Base-by-base conservation (phyloP, 257 asterid genomes). In the Solanum pinnatisectum region DNA sequence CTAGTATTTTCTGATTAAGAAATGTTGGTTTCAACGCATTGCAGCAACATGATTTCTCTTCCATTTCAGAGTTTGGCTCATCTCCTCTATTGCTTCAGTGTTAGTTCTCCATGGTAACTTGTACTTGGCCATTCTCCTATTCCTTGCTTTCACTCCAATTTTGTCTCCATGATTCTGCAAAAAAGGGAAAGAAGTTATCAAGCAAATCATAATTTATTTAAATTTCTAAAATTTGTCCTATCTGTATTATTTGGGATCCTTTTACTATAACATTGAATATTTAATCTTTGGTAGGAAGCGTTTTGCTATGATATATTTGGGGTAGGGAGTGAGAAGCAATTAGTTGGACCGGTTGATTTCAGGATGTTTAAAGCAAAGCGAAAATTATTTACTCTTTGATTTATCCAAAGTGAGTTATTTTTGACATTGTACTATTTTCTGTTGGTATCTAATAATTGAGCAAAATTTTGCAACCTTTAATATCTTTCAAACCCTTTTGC, bases 31-130 rank as follows among this genome's bases (percentile, higher is more conserved):
- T 81, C 85, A 81, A 49, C 70, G 52, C 67, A 36, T 60, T 78
- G 84, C 70, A 33, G 89, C 87, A 27, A 89, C 77, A 56, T 63
- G 88, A 74, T 89, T 84, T 88, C 84, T 89, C 77, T 85, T 90
- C 92, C 92, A 87, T 59, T 59, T 88, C 37, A 87, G 88, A 84
- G 88, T 85, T 30, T 87, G 88, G 88, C 52, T 52, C 33, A 2
- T n/a, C 83, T 87, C 49, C 37, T 67, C 60, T 37, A 8, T 83
- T 85, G 87, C 86, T 10, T 59, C 78, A 42, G n/a, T 44, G 87
- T 79, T 78, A 25, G 67, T 87, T 52, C 59, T 84, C 88, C 89
- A 90, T 32, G 92, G 85, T 65, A 89, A 65, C 76, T 42, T 90
- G 39, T 81, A 46, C 30, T 71, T 70, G 23, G 87, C 91, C 60